Evolutionary conservation across 1,139 yeast genomes (phyloP), one percentile per base, ranked within the genome.

Genomic region (Pichia sp.): DNA sequence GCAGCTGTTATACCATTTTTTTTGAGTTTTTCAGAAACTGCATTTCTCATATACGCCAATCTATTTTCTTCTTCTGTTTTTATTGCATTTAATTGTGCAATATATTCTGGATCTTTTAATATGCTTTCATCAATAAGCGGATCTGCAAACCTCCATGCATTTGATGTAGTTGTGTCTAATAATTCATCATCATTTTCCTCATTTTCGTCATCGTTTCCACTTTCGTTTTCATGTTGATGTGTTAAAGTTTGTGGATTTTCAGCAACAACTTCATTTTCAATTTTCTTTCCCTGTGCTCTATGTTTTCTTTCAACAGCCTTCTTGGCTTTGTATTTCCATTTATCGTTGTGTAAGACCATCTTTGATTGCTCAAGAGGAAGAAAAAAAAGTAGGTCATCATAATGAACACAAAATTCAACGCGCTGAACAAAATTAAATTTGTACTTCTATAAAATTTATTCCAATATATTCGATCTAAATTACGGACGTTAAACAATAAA

Each of bases 331-430:
- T 57, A 52, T 34, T 61, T 60, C 65, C 65, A 61, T 43, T 61
- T 61, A 33, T 57, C 61, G 43, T 61, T 61, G 35, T 61, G 64
- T 22, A 61, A 44, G 14, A 61, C 65, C 65, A 61, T 61, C 7
- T 7, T 27, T 25, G 16, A 7, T 9, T 9, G 19, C 13, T 4
- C 19, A n/a, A 32, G 26, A 30, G 16, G n/a, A n/a, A n/a, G n/a
- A n/a, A n/a, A n/a, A n/a, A n/a, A n/a, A n/a, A n/a, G n/a, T n/a
- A n/a, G n/a, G n/a, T n/a, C n/a, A n/a, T n/a, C n/a, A n/a, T n/a
- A n/a, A n/a, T n/a, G n/a, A n/a, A n/a, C n/a, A n/a, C n/a, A n/a
- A n/a, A n/a, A n/a, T n/a, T n/a, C n/a, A n/a, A n/a, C n/a, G n/a
- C n/a, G n/a, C n/a, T n/a, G n/a, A n/a, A n/a, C n/a, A n/a, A n/a